These are phyloP conservation scores for Ustilago loliicola DNA, from an alignment of 1,284 basidiomycete species.

Conservation along the genomic window DNA sequence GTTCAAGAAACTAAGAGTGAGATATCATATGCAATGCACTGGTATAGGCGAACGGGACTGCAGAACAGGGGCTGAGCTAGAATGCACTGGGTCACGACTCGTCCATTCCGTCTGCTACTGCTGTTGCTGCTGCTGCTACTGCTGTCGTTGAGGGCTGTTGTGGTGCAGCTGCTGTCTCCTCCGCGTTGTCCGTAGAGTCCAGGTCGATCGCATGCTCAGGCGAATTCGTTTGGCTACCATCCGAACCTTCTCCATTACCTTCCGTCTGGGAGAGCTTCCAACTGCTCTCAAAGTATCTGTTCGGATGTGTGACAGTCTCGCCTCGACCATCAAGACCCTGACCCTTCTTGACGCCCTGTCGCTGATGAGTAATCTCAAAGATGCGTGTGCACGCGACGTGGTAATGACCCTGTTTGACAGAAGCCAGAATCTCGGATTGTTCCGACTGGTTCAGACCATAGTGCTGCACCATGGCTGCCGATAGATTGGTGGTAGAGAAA, in stretches of 20 bases:
- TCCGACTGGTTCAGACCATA: constrained; percentile 81
- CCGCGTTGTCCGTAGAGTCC: background rate
- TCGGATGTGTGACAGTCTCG: constrained; percentile 94
- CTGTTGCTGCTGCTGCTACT: background rate
- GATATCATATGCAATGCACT: constrained; percentile 13
- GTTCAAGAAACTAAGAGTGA: background rate
- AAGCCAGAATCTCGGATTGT: constrained; percentile 86
- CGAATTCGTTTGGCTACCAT: constrained; percentile 22
- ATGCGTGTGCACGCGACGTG: constrained; percentile 97
- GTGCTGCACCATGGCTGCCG: constrained; percentile 80
- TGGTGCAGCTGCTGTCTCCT: constrained; percentile 5
- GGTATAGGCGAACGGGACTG: constrained; percentile 25
- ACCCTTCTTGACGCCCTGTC: constrained; percentile 83
- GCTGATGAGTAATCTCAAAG: constrained; percentile 89
- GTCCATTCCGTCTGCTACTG: constrained; percentile 34
- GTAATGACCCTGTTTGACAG: constrained; percentile 86
- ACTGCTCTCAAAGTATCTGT: constrained; percentile 78
- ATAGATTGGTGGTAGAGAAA: constrained; percentile 86
- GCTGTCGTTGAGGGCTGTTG: constrained; percentile 7
- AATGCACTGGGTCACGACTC: constrained; percentile 21
- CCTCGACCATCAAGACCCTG: constrained; percentile 84
- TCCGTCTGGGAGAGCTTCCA: constrained; percentile 56
- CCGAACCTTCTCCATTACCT: constrained; percentile 8
- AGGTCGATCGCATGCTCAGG: constrained; percentile 21
- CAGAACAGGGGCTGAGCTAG: constrained; percentile 6